Percentiles rank a stretch among this genome's conserved stretches.
Evolutionary conservation across 805 yeast species (phyloP).

Genomic region (Sugiyamaella boreocaroliniensis): DNA sequence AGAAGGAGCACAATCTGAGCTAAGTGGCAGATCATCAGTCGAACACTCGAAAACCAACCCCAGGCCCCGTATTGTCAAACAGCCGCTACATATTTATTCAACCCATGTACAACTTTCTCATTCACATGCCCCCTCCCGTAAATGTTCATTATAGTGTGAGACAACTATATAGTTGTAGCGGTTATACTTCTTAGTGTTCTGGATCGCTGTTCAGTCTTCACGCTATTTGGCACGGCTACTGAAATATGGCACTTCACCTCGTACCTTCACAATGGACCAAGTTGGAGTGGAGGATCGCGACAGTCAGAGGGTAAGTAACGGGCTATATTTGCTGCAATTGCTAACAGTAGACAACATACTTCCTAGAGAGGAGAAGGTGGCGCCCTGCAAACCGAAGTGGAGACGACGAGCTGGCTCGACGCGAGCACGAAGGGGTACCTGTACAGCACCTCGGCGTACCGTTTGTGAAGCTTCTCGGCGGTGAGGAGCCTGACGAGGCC

Average conservation of each 20-base stretch:
- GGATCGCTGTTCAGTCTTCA: too few species aligned
- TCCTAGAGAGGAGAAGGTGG: slow-evolving; percentile 7
- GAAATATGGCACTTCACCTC: background rate
- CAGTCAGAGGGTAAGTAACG: slow-evolving; percentile 16
- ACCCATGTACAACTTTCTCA: too few species aligned
- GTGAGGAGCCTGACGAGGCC: slow-evolving; percentile 37
- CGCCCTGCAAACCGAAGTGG: background rate
- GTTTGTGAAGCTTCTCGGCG: slow-evolving; percentile 39
- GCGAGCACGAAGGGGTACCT: slow-evolving; percentile 10
- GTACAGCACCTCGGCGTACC: slow-evolving; percentile 29
- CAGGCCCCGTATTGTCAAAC: too few species aligned
- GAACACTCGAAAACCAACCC: too few species aligned
- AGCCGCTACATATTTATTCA: too few species aligned
- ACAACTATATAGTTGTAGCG: background rate
- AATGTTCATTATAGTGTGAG: background rate
- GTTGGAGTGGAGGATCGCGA: slow-evolving; percentile 9
- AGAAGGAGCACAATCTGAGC: slow-evolving; percentile 19
- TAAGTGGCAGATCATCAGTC: slow-evolving; percentile 2
- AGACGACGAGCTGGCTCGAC: slow-evolving; percentile 1
- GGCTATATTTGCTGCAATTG: slow-evolving; percentile 4
- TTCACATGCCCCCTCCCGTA: background rate
- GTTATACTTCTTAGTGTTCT: background rate
- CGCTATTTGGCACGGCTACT: too few species aligned
- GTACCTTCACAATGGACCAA: background rate
- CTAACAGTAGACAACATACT: slow-evolving; percentile 16